A percentile compares a stretch with the other conserved stretches of the same genome.
These are phyloP conservation scores for Nyssa sinensis DNA, from an alignment of 148 eudicot species.

Conservation along the genomic window DNA sequence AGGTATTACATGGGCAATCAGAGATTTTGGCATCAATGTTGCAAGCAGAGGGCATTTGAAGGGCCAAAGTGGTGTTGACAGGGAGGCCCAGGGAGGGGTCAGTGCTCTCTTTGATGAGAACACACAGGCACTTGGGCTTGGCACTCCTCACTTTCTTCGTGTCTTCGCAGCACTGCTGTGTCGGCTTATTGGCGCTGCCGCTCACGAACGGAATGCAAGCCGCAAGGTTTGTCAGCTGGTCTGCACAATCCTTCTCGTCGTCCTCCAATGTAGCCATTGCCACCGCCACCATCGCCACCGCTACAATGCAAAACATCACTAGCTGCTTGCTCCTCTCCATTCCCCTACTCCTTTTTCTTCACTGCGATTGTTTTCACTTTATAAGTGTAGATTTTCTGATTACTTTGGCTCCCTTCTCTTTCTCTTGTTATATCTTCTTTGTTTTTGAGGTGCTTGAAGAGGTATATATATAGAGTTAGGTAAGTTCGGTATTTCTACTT, in stretches of 20 bases:
- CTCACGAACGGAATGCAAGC: conserved; percentile 42
- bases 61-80: conserved; percentile 41
- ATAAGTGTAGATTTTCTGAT: not conserved
- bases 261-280: conserved; percentile 26
- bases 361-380: not conserved
- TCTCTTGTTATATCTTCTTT: not conserved
- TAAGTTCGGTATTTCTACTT: conserved; percentile 8
- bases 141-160: conserved; percentile 30
- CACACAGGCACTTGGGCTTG: conserved; percentile 45
- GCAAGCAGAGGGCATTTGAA: conserved; percentile 44
- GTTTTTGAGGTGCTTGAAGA: not conserved
- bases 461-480: conserved; percentile 4
- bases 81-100: conserved; percentile 44
- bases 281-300: not conserved
- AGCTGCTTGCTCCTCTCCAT: conserved; percentile 25
- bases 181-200: conserved; percentile 41
- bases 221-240: conserved; percentile 35
- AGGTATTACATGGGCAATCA: conserved; percentile 36
- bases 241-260: conserved; percentile 45
- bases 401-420: not conserved
- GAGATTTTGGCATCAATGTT: conserved; percentile 41
- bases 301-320: conserved; percentile 9
- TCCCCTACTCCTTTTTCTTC: not conserved
- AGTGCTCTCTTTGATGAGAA: conserved; percentile 43
- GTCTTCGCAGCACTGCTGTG: conserved; percentile 30